Evolutionary conservation across 768 basidiomycete species (phyloP), one percentile per base, ranked within the genome.

Genomic region (Mycena olivaceomarginata): DNA sequence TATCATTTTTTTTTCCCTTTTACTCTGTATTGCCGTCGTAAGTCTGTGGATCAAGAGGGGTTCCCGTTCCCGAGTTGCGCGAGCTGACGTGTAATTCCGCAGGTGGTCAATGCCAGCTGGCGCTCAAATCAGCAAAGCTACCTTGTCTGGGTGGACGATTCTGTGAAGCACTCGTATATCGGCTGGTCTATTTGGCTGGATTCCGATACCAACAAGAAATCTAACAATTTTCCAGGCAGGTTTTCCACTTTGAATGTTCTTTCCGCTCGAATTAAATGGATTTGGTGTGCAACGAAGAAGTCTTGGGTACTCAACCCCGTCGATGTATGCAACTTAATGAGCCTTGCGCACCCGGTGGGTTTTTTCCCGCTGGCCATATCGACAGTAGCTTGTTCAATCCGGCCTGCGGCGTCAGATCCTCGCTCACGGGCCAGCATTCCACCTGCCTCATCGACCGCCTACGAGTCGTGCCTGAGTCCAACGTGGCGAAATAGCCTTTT

Each of bases 401-500:
- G 40, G 20, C n/a, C 60, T 20, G 63, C 41, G 13, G 69, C 43
- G 48, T 64, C 64, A 48, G 15, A 66, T 39, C 64, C 51, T 37
- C 13, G 3, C 31, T n/a, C 53, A 15, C 60, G 48, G 0, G 40
- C 41, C 51, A 43, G n/a, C 62, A 62, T 70, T 59, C 59, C 45
- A 57, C 64, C 64, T 57, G 53, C 59, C 64, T 12, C 48, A 5
- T 40, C 39, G 63, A 72, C 66, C 22, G 66, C 43, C 31, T 31
- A 31, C 31, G 31, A 31, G 71, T 43, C 31, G 59, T 63, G 39
- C 51, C 66, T 68, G 73, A 45, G 51, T 40, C 60, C 62, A 70
- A 64, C 63, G 60, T 57, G 74, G 63, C 43, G 62, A 65, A 69
- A 64, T 75, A 75, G 20, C 46, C 67, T 75, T 75, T 65, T 70